A percentile compares a stretch with the other conserved stretches of the same genome.
Evolutionary conservation across 2,329 filamentous ascomycete species (phyloP).

Genomic region (Aspergillus chevalieri): DNA sequence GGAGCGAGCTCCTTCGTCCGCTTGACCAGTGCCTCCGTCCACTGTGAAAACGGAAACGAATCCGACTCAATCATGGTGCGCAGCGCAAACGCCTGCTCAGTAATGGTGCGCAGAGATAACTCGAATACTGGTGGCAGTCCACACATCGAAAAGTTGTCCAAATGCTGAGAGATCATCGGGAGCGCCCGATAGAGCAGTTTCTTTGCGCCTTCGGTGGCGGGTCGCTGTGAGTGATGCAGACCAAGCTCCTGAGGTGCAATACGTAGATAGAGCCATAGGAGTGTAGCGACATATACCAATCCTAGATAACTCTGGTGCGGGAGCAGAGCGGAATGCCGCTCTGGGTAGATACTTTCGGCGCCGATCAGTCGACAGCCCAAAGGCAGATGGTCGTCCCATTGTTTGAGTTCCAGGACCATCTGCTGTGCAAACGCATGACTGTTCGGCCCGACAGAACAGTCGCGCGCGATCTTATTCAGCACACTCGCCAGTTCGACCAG

Average conservation of each 20-base stretch:
- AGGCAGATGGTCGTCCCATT: slow-evolving; percentile 32
- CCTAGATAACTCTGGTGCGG: slow-evolving; percentile 36
- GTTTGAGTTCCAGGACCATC: slow-evolving; percentile 29
- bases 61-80: slow-evolving; percentile 24
- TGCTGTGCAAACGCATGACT: slow-evolving; percentile 27
- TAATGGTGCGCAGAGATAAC: slow-evolving; percentile 28
- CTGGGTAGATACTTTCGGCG: slow-evolving; percentile 31
- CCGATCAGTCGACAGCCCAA: slow-evolving; percentile 32
- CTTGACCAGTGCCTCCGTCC: slow-evolving; percentile 29
- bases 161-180: slow-evolving; percentile 30
- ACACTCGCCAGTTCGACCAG: slow-evolving; percentile 39
- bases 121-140: slow-evolving; percentile 35
- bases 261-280: slow-evolving; percentile 31
- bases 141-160: slow-evolving; percentile 33
- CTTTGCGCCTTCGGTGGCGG: slow-evolving; percentile 29
- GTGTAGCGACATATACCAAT: slow-evolving; percentile 30
- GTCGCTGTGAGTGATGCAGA: slow-evolving; percentile 26
- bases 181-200: slow-evolving; percentile 31
- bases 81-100: slow-evolving; percentile 27
- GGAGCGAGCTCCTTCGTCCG: slow-evolving; percentile 20
- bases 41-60: slow-evolving; percentile 29
- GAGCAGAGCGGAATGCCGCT: slow-evolving; percentile 30
- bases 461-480: slow-evolving; percentile 30
- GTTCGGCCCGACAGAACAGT: slow-evolving; percentile 23
- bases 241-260: slow-evolving; percentile 27